Percentiles rank a stretch among this genome's conserved stretches.
phyloP scores from a whole-genome alignment of 164 flowering plant genomes.

The grape (Vitis vinifera) region ASM3070453v1 NC_081811.1:25192001-25192500 shows the following conservation, averaged over 20 bases:
- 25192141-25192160: slow-evolving; percentile 72
- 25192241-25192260: slow-evolving; percentile 42
- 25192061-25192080: slow-evolving; percentile 79
- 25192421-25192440: slow-evolving; percentile 64
- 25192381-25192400: slow-evolving; percentile 58
- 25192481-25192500: slow-evolving; percentile 71
- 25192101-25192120: slow-evolving; percentile 67
- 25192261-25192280: slow-evolving; percentile 59
- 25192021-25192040: slow-evolving; percentile 84
- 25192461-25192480: slow-evolving; percentile 57
- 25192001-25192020: slow-evolving; percentile 82
- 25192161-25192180: slow-evolving; percentile 66
- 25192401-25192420: slow-evolving; percentile 68
- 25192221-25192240: slow-evolving; percentile 65
- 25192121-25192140: slow-evolving; percentile 72
- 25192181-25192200: slow-evolving; percentile 59
- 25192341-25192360: slow-evolving; percentile 59
- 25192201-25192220: slow-evolving; percentile 60
- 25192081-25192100: slow-evolving; percentile 77
- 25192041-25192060: slow-evolving; percentile 66
- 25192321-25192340: slow-evolving; percentile 45
- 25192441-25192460: slow-evolving; percentile 49
- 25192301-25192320: slow-evolving; percentile 73
- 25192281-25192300: slow-evolving; percentile 80
- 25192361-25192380: slow-evolving; percentile 51